Percentiles rank a stretch among this genome's conserved stretches.
Conservation (phyloP, 257 asterid species). For the Nicotiana tabacum region DNA sequence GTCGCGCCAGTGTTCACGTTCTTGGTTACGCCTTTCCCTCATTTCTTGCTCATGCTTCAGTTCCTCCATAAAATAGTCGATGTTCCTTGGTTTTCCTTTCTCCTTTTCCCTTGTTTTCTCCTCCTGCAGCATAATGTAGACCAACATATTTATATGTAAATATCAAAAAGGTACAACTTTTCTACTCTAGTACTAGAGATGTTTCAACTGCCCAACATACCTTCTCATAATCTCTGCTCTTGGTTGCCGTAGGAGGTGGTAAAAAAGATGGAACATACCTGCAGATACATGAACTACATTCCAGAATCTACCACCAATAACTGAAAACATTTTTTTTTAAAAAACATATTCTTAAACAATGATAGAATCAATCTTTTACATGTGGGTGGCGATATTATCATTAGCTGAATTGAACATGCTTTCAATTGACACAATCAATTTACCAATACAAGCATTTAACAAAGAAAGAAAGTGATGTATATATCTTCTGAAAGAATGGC, state of each 20-base stretch:
- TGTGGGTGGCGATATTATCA: background rate
- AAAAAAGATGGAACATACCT: slow-evolving; percentile 96
- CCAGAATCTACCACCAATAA: slow-evolving; percentile 38
- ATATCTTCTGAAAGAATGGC: background rate
- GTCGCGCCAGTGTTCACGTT: slow-evolving; percentile 77
- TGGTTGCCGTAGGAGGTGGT: slow-evolving; percentile 89
- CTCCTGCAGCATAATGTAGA: slow-evolving; percentile 51
- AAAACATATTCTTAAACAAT: slow-evolving; percentile 9
- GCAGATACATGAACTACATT: slow-evolving; percentile 51
- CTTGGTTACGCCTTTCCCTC: slow-evolving; percentile 91
- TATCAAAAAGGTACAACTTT: slow-evolving; percentile 10
- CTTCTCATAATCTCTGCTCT: slow-evolving; percentile 75
- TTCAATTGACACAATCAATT: too few species aligned
- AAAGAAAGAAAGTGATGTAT: too few species aligned
- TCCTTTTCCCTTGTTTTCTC: slow-evolving; percentile 82
- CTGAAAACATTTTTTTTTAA: background rate
- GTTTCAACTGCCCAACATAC: slow-evolving; percentile 35
- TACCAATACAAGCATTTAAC: background rate
- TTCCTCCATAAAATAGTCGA: slow-evolving; percentile 95
- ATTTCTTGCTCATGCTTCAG: slow-evolving; percentile 86
- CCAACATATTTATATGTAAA: slow-evolving; percentile 11
- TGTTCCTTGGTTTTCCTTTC: slow-evolving; percentile 75
- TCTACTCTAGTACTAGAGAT: slow-evolving; percentile 5
- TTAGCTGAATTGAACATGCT: background rate
- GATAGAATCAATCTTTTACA: background rate